A percentile compares a stretch with the other conserved stretches of the same genome.
Evolutionary conservation across 148 eudicot genomes (phyloP).

Genomic region (Camellia sinensis): DNA sequence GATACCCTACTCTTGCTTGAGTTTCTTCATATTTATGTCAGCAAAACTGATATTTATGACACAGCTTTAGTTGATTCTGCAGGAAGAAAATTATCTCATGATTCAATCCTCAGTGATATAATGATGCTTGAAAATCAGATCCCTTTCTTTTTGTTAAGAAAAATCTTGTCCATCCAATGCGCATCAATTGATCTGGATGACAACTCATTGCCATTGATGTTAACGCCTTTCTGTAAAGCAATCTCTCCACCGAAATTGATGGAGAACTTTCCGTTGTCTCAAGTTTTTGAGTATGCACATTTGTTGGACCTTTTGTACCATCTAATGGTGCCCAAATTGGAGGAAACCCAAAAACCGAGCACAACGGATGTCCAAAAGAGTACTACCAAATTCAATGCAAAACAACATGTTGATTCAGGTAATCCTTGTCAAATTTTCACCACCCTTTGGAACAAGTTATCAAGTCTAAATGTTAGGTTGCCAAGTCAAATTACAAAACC

Average conservation of each 20-base stretch:
- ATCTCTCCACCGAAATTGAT: conserved; percentile 34
- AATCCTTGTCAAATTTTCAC: not conserved
- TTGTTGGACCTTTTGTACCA: conserved; percentile 50
- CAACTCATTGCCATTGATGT: conserved; percentile 24
- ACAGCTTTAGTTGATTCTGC: conserved; percentile 23
- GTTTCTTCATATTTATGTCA: conserved; percentile 15
- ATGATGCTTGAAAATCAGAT: conserved; percentile 68
- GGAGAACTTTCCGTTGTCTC: conserved; percentile 8
- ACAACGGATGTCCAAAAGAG: too few species aligned
- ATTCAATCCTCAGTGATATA: conserved; percentile 47
- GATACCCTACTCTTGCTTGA: too few species aligned
- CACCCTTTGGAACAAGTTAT: not conserved
- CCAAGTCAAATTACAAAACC: conserved; percentile 13
- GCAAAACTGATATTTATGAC: not conserved
- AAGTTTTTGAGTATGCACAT: conserved; percentile 24
- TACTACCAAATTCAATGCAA: too few species aligned
- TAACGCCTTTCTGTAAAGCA: conserved; percentile 29
- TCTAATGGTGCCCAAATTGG: conserved; percentile 28
- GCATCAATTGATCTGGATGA: conserved; percentile 11
- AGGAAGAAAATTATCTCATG: conserved; percentile 20
- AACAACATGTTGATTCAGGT: not conserved
- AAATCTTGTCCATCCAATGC: conserved; percentile 22
- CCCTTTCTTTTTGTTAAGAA: conserved; percentile 36
- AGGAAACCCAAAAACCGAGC: not conserved
- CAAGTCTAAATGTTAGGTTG: not conserved